These are phyloP conservation scores for Cytospora paraplurivora DNA, from an alignment of 2,329 filamentous ascomycete species.

Conservation along the genomic window DNA sequence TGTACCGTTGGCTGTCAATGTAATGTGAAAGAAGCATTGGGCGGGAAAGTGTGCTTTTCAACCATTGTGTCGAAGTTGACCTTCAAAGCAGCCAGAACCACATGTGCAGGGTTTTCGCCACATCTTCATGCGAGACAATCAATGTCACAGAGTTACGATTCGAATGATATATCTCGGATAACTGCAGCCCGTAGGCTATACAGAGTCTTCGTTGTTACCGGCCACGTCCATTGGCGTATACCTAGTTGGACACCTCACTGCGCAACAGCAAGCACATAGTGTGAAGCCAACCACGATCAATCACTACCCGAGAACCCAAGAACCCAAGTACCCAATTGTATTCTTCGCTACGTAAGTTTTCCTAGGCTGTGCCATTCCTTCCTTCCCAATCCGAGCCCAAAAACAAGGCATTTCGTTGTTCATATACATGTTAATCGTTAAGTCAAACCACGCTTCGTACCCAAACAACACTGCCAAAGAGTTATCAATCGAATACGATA, in stretches of 20 bases:
- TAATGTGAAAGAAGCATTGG: no score
- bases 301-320: background rate
- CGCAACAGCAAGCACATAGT: background rate
- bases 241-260: background rate
- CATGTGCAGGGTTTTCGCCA: no score
- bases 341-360: background rate
- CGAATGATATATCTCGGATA: no score
- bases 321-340: background rate
- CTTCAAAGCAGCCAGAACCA: no score
- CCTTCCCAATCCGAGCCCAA: constrained; percentile 1
- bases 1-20: no score
- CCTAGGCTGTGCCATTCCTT: background rate
- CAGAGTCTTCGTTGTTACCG: no score
- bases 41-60: no score
- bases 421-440: constrained; percentile 1
- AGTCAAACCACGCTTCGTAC: background rate
- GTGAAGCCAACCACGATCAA: background rate
- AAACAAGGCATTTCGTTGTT: background rate
- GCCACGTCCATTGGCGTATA: no score
- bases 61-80: no score
- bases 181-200: no score
- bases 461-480: constrained; percentile 3
- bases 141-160: no score
- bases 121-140: no score
- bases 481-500: constrained; percentile 64